Conservation (phyloP, 2,329 filamentous ascomycete species). For the Drechslera avenae region DNA sequence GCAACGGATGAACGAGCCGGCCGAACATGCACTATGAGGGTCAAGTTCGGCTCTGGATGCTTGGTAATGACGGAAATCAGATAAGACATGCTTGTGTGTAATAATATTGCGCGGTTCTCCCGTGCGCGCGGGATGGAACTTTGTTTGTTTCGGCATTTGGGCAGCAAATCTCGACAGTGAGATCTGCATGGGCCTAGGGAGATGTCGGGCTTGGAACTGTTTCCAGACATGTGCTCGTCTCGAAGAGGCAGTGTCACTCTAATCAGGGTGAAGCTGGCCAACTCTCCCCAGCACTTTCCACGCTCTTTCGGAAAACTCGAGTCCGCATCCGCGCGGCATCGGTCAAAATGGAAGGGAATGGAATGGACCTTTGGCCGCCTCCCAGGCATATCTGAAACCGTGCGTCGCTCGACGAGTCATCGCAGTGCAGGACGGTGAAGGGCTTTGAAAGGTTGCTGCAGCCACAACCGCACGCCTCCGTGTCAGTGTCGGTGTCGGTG, state of each 20-base stretch:
- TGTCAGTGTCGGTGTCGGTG: no score
- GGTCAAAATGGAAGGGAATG: neutral
- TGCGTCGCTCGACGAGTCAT: constrained; percentile 3
- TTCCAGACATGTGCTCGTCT: constrained; percentile 15
- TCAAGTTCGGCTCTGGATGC: neutral
- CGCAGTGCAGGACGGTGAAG: constrained; percentile 3
- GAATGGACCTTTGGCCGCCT: neutral
- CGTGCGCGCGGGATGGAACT: constrained; percentile 3
- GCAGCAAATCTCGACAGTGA: constrained; percentile 5
- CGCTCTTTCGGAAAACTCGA: constrained; percentile 3
- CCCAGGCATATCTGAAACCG: neutral
- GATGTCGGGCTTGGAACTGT: constrained; percentile 12
- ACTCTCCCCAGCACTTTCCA: constrained; percentile 7
- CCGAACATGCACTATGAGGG: constrained; percentile 6
- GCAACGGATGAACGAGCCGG: constrained; percentile 3
- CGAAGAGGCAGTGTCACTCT: constrained; percentile 7
- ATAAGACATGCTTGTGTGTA: constrained; percentile 1
- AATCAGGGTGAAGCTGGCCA: constrained; percentile 5
- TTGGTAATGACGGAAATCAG: neutral
- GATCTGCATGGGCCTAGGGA: constrained; percentile 17
- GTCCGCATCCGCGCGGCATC: constrained; percentile 6
- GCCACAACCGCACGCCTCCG: neutral
- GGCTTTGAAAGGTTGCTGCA: constrained; percentile 1
- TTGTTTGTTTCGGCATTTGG: constrained; percentile 11
- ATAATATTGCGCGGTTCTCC: neutral